Base-by-base conservation (phyloP, 352 stramenopile genomes). In the Globisporangium irregulare region DNA sequence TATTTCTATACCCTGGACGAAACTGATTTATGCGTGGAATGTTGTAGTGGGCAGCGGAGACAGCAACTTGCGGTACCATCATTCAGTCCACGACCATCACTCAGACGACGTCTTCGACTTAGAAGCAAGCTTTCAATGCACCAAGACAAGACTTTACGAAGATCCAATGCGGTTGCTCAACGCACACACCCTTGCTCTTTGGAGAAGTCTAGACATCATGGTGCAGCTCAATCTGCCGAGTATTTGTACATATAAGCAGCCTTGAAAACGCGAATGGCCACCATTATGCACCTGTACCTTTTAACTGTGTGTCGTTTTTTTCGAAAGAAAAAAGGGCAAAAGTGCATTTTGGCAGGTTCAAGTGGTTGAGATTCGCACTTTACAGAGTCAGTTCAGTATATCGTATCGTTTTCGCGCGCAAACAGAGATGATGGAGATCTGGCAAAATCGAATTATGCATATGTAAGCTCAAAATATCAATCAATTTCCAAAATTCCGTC, bases 21-120 rank as follows among this genome's bases (percentile, higher is more conserved):
- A 7, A 20, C 1, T 50, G 50, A 67, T 69, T 18, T 2, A 3
- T 1, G 12, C 18, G 34, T 9, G 20, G 27, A 53, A 20, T 59
- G 53, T 68, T 62, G 54, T 63, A 60, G 61, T 59, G n/a, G 9
- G 14, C 8, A 25, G 43, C 24, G 14, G 24, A 63, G n/a, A 68
- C 65, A 67, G 66, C 66, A 71, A 71, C 66, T 71, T 71, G 34
- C 58, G 29, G 6, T n/a, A 67, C 66, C 66, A 67, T 71, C 66
- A 71, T 67, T 71, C 66, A 48, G 59, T n/a, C 27, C 14, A 14
- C 18, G 41, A 71, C 51, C 27, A 61, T 46, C 66, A 71, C 66
- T 71, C 66, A 46, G 22, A 53, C 3, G 22, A 53, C 3, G 25
- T 29, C 53, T 59, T 59, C 53, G 24, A 59, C 53, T 24, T 54